Evolutionary conservation across 129 eudicot species (phyloP), one percentile per base, ranked within the genome.

Genomic region (Arctium lappa): DNA sequence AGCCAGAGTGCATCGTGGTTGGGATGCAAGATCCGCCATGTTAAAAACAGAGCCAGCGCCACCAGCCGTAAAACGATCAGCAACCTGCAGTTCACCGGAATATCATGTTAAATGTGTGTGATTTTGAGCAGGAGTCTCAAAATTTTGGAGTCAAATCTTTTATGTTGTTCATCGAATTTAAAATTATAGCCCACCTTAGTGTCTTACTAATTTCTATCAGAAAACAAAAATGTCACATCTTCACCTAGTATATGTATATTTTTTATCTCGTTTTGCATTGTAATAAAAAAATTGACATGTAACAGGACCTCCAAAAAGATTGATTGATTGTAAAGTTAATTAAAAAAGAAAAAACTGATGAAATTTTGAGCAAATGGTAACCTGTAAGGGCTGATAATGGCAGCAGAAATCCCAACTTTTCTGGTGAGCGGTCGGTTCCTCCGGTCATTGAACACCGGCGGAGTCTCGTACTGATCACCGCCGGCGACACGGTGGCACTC

Each of bases 341-440:
- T 22, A 22, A 22, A 22, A 22, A 22, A 22, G 6, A 42, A 12
- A 63, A 77, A 46, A 46, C 3, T 1, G 2, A 31, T 68, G 31
- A 68, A 18, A 18, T 68, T 68, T 32, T 33, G 42, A 71, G 44
- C 2, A 22, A 33, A 71, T 18, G 16, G 68, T 71, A 79, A 96
- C 99, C 99, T 91, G 95, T 96, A 96, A 42, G 99, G 99, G 73
- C 99, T 96, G 77, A 96, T 65, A 75, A 96, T 86, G 32, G 97
- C 98, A 80, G 99, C 94, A 37, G 99, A 93, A 81, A 96, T 88
- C 80, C 94, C 92, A 62, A 96, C 85, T 88, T 96, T 96, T 81
- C 99, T 85, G 0, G 99, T 96, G 86, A 96, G 84, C 39, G 99
- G 99, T 80, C 90, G 84, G 68, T 91, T 93, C 76, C 95, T 90